Evolutionary conservation across 2,329 filamentous ascomycete species (phyloP).

Genomic region (Rhexocercosporidium sp.): DNA sequence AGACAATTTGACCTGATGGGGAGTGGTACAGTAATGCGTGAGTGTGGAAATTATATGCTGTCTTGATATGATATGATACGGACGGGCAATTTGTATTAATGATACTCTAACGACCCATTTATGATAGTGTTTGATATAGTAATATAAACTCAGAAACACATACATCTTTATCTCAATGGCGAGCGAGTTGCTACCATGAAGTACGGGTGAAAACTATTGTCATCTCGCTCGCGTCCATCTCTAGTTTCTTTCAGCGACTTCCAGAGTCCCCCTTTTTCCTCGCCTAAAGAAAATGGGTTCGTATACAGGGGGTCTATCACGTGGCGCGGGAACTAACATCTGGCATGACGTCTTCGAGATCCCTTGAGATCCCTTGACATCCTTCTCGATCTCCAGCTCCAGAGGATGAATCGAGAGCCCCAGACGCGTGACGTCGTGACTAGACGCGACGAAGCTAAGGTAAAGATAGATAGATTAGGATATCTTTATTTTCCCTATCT

Average conservation of each 20-base stretch:
- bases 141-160: not conserved
- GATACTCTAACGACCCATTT: not conserved
- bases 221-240: not conserved
- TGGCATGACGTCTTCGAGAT: constrained; percentile 13
- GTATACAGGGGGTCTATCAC: constrained; percentile 11
- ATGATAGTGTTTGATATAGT: not conserved
- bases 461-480: not conserved
- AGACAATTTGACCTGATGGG: not conserved
- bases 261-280: not conserved
- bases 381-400: not conserved
- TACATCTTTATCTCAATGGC: too few species aligned
- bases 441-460: constrained; percentile 13
- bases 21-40: not conserved
- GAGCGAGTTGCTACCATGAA: too few species aligned
- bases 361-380: not conserved
- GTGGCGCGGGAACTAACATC: constrained; percentile 16
- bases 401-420: not conserved
- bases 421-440: constrained; percentile 23
- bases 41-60: not conserved
- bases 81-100: not conserved
- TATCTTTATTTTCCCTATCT: constrained; percentile 2
- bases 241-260: not conserved
- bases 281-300: not conserved
- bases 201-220: too few species aligned
- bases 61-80: not conserved